Conservation (phyloP, 768 basidiomycete species). For the Xanthoconium purpureum region DNA sequence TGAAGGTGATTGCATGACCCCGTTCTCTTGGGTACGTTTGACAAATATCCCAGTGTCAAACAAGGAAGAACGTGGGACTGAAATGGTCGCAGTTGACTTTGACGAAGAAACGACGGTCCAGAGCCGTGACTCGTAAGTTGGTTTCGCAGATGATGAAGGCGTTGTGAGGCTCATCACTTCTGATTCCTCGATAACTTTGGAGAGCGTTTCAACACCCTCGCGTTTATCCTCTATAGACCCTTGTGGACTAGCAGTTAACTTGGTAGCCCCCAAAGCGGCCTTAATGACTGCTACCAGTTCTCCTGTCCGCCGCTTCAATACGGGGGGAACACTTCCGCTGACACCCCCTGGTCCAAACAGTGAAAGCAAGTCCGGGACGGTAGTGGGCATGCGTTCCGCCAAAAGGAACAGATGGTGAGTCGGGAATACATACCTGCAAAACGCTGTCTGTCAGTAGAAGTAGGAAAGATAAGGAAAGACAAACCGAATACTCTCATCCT, state of each 20-base stretch:
- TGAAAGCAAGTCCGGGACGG: conserved; percentile 60
- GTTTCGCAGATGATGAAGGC: conserved; percentile 3
- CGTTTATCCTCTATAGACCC: background rate
- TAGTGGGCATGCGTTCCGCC: conserved; percentile 66
- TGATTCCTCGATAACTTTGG: background rate
- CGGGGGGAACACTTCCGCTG: conserved; percentile 48
- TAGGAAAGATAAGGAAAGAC: conserved; percentile 19
- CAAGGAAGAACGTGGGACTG: conserved; percentile 27
- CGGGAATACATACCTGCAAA: conserved; percentile 62
- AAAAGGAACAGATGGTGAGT: conserved; percentile 74
- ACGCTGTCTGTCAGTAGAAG: background rate
- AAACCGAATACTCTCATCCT: conserved; percentile 83
- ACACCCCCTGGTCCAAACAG: conserved; percentile 37
- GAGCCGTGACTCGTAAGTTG: conserved; percentile 17
- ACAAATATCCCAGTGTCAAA: conserved; percentile 13
- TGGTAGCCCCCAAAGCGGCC: conserved; percentile 36
- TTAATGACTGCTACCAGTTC: conserved; percentile 66
- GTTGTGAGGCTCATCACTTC: conserved; percentile 6
- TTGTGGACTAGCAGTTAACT: background rate
- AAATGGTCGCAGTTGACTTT: background rate
- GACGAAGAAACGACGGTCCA: conserved; percentile 12
- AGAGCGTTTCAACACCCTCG: background rate
- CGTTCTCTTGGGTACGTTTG: background rate
- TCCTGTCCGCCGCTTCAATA: conserved; percentile 57
- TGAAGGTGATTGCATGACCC: background rate